phyloP scores from a whole-genome alignment of 1,139 yeast species.

The Hanseniaspora sp. region DNA sequence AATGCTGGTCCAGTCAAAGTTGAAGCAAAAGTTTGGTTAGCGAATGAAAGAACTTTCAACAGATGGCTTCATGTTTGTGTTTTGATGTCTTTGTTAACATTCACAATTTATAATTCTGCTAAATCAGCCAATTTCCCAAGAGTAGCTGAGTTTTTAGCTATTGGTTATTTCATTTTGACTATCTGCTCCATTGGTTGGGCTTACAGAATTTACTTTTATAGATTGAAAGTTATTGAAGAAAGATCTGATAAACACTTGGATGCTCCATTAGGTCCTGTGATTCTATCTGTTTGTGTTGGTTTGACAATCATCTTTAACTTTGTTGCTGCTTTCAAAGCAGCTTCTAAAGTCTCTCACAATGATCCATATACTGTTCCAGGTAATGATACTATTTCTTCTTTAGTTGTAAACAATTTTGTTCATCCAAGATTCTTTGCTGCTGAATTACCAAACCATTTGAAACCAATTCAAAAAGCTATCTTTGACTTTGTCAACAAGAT shows the following conservation, averaged over 20 bases:
- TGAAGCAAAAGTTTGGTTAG: slow-evolving; percentile 96
- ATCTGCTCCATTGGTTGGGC: slow-evolving; percentile 85
- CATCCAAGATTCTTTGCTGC: slow-evolving; percentile 12
- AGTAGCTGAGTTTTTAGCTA: slow-evolving; percentile 58
- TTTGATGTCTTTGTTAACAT: slow-evolving; percentile 73
- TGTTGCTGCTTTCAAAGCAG: slow-evolving; percentile 48
- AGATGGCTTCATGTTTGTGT: slow-evolving; percentile 93
- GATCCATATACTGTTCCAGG: slow-evolving; percentile 15
- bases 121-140: slow-evolving; percentile 46
- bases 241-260: slow-evolving; percentile 84
- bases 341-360: slow-evolving; percentile 23
- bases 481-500: slow-evolving; percentile 29
- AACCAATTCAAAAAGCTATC: slow-evolving; percentile 25
- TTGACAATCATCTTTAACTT: slow-evolving; percentile 63
- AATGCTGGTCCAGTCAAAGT: slow-evolving; percentile 87
- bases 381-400: not conserved
- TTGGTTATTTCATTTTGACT: slow-evolving; percentile 67
- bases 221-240: slow-evolving; percentile 63
- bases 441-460: slow-evolving; percentile 25
- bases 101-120: slow-evolving; percentile 72
- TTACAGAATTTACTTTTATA: slow-evolving; percentile 57
- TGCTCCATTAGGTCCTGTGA: slow-evolving; percentile 76
- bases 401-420: not conserved
- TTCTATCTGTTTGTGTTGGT: slow-evolving; percentile 61
- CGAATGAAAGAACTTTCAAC: slow-evolving; percentile 93